Evolutionary conservation across 2,329 filamentous ascomycete species (phyloP), one percentile per base, ranked within the genome.

Genomic region (Mollisiaceae sp.): DNA sequence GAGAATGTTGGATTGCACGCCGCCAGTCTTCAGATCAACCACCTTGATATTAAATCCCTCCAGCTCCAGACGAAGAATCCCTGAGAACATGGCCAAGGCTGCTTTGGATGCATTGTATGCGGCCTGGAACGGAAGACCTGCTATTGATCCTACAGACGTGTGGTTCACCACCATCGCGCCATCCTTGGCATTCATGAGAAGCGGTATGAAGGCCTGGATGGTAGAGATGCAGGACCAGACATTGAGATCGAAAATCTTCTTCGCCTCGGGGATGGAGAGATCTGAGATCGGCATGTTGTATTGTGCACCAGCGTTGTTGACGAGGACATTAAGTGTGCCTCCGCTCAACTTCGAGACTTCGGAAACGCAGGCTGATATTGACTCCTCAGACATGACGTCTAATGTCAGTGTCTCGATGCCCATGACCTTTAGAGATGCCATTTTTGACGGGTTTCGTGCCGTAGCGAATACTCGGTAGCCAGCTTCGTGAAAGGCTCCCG

Each of bases 291-390:
- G 76, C 68, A 75, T 74, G 9, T 65, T 65, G 57, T 75, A 75
- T n/a, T 72, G 71, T n/a, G 72, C 69, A 15, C 77, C 80, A 2
- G 80, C 78, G 69, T 82, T 82, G 70, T 83, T 82, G 64, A 82
- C 71, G 2, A 83, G 76, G 27, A 81, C 74, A 63, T 82, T 77
- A 12, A 82, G 74, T 24, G 67, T 75, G 27, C 27, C 27, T 32
- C 27, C 27, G 5, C 4, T 27, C 22, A 35, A 18, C 36, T 36
- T 55, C 27, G 27, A 3, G 27, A 32, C 27, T 6, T 32, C 27
- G 24, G 15, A 35, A 27, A 76, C 76, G 2, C 75, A 75, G 5
- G 62, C 52, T 0, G 64, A 63, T 60, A 82, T 77, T 1, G 77
- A 80, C 0, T 71, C 66, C 6, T 70, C 32, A n/a, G 75, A 75